Evolutionary conservation across 2,329 filamentous ascomycete genomes (phyloP).

Genomic region (Penicillium sp.): DNA sequence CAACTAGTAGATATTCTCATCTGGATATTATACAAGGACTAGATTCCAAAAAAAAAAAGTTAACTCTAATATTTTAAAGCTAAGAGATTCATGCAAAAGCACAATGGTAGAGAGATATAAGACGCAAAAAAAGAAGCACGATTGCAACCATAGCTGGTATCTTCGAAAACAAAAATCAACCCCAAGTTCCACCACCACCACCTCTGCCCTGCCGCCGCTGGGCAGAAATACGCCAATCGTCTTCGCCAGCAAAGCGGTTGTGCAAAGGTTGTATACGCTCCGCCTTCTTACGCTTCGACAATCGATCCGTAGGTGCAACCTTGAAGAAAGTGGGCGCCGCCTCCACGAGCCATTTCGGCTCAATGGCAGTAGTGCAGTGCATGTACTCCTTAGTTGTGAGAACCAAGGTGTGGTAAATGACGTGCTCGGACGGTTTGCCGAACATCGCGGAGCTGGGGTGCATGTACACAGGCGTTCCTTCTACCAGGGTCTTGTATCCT

Average conservation of each 20-base stretch:
- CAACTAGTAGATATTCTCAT: neutral
- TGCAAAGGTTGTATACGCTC: conserved; percentile 94
- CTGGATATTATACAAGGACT: neutral
- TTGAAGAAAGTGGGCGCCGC: conserved; percentile 99
- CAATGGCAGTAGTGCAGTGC: conserved; percentile 89
- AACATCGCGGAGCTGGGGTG: conserved; percentile 91
- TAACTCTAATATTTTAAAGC: neutral
- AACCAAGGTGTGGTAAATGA: conserved; percentile 72
- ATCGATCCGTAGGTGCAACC: conserved; percentile 78
- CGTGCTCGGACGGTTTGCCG: conserved; percentile 93
- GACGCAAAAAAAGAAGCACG: neutral
- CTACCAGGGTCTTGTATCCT: conserved; percentile 95
- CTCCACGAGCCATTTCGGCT: conserved; percentile 91
- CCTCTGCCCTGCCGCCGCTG: conserved; percentile 81
- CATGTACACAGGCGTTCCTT: conserved; percentile 91
- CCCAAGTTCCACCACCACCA: conserved; percentile 92
- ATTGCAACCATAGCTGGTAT: conserved; percentile 6
- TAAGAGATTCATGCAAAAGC: neutral
- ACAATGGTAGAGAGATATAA: neutral
- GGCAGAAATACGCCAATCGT: conserved; percentile 90
- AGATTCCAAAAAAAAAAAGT: neutral
- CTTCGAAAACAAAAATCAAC: conserved; percentile 30
- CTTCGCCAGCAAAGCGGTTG: conserved; percentile 86
- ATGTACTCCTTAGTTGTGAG: conserved; percentile 84
- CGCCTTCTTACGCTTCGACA: conserved; percentile 89